Evolutionary conservation across 169 alveolate species (phyloP).

Genomic region (Toxoplasma gondii): DNA sequence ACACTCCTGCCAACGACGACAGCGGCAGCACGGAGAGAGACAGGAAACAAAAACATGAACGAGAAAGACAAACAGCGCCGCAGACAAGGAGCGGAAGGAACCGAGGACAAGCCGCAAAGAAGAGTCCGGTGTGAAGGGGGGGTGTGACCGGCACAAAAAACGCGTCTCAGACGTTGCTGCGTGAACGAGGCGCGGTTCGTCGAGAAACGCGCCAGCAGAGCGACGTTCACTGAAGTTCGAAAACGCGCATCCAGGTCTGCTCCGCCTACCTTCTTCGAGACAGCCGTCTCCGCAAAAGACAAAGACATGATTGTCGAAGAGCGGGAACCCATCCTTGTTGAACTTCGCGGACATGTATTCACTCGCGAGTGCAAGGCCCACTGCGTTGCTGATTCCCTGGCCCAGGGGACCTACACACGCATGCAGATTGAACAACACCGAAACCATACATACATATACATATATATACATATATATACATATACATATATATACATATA

Average conservation of each 20-base stretch:
- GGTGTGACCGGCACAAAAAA: too few species aligned
- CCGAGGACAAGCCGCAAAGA: neutral
- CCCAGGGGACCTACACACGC: slow-evolving; percentile 81
- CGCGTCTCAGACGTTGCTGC: too few species aligned
- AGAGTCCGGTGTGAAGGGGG: too few species aligned
- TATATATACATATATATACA: neutral
- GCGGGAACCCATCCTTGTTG: slow-evolving; percentile 75
- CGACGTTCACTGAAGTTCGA: too few species aligned
- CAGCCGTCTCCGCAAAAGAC: slow-evolving; percentile 86
- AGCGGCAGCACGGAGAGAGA: neutral
- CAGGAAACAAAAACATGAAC: too few species aligned
- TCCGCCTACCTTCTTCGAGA: slow-evolving; percentile 81
- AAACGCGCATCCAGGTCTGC: too few species aligned
- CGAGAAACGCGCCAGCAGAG: too few species aligned
- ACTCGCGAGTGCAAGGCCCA: slow-evolving; percentile 84
- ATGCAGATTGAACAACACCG: neutral
- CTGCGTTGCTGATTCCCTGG: slow-evolving; percentile 84
- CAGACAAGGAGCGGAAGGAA: neutral
- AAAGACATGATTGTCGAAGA: slow-evolving; percentile 75
- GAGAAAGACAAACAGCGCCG: neutral
- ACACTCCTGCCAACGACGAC: slow-evolving; percentile 58
- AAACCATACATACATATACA: neutral
- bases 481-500: neutral
- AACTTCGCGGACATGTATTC: slow-evolving; percentile 79
- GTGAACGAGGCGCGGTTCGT: too few species aligned